Percentiles rank a stretch among this genome's conserved stretches.
Evolutionary conservation across 495 filamentous ascomycete species (phyloP).

Genomic region (Terfezia boudieri): DNA sequence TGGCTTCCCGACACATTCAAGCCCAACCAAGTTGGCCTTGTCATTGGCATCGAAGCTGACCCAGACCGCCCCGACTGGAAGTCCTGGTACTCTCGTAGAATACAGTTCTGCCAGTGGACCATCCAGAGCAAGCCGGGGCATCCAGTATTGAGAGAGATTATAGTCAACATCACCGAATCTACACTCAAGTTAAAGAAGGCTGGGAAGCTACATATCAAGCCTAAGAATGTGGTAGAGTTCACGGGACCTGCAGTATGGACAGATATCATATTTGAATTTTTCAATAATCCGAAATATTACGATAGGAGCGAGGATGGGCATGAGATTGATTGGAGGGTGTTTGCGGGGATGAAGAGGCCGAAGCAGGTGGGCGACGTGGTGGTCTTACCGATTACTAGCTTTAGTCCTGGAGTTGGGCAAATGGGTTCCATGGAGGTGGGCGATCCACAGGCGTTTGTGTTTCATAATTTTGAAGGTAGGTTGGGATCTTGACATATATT

Average conservation of each 20-base stretch:
- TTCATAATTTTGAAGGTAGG: conserved; percentile 85
- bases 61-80: conserved; percentile 82
- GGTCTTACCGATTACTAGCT: conserved; percentile 85
- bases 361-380: conserved; percentile 90
- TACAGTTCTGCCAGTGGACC: conserved; percentile 99
- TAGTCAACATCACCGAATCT: conserved; percentile 63
- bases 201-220: conserved; percentile 41
- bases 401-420: conserved; percentile 80
- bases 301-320: conserved; percentile 45
- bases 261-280: conserved; percentile 71
- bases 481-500: no score
- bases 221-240: conserved; percentile 78
- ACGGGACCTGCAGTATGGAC: conserved; percentile 94
- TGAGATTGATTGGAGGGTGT: conserved; percentile 68
- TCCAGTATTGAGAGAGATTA: conserved; percentile 69
- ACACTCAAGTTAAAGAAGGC: conserved; percentile 52
- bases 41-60: conserved; percentile 90
- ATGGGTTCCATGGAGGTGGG: conserved; percentile 50
- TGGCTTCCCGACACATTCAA: conserved; percentile 73
- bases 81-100: conserved; percentile 83
- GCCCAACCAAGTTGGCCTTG: conserved; percentile 51
- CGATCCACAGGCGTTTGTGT: conserved; percentile 93
- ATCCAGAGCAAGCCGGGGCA: conserved; percentile 91
- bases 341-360: conserved; percentile 58
- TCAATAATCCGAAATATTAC: conserved; percentile 83